These are phyloP conservation scores for Trichaptum fuscoviolaceum DNA, from an alignment of 768 basidiomycete genomes.

Conservation along the genomic window DNA sequence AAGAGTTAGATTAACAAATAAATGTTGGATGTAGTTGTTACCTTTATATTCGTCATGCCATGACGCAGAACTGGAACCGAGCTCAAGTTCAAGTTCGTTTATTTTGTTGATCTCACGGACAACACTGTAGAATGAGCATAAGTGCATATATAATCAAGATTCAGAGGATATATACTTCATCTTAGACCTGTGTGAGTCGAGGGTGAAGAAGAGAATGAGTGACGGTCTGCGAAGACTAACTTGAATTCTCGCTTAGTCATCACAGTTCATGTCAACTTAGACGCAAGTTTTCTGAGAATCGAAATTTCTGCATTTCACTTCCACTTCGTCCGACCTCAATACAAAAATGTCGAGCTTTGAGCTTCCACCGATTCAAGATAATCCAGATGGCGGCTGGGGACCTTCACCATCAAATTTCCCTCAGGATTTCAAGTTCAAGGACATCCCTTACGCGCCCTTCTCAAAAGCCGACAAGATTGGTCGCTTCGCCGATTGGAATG, in stretches of 20 bases:
- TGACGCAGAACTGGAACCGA: conserved; percentile 63
- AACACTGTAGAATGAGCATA: conserved; percentile 46
- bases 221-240: background rate
- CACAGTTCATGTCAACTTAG: conserved; percentile 8
- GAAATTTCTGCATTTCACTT: background rate
- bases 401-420: conserved; percentile 80
- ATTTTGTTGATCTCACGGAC: conserved; percentile 92
- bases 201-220: conserved; percentile 5
- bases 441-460: conserved; percentile 97
- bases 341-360: conserved; percentile 69
- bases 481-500: conserved; percentile 97
- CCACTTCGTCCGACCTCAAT: background rate
- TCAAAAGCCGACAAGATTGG: conserved; percentile 98
- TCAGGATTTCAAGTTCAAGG: conserved; percentile 93
- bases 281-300: background rate
- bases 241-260: conserved; percentile 15
- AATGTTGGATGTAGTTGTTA: conserved; percentile 18
- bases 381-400: conserved; percentile 92
- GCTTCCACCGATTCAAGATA: conserved; percentile 84
- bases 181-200: conserved; percentile 10
- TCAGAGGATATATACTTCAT: conserved; percentile 62
- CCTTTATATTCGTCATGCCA: conserved; percentile 98
- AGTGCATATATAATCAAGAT: conserved; percentile 11
- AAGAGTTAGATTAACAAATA: conserved; percentile 4
- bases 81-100: conserved; percentile 83